A percentile compares a stretch with the other conserved stretches of the same genome.
These are phyloP conservation scores for Chytriomyces sp. DNA, from an alignment of 192 early-diverging fungal genomes.

Conservation along the genomic window DNA sequence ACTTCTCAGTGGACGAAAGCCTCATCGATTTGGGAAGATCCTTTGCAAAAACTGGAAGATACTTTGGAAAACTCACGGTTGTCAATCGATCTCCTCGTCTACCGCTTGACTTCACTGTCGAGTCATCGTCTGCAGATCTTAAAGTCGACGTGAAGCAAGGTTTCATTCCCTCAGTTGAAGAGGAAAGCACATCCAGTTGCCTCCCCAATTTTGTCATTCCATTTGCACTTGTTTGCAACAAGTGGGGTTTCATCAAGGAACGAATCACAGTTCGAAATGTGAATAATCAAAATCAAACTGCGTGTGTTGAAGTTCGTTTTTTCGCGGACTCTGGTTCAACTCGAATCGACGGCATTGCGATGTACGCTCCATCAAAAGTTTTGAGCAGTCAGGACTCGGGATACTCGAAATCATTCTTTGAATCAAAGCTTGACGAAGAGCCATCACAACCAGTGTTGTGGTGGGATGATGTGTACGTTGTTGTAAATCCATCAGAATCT, in stretches of 20 bases:
- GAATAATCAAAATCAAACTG: conserved; percentile 68
- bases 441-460: conserved; percentile 40
- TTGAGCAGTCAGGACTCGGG: conserved; percentile 9
- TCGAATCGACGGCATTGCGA: conserved; percentile 8
- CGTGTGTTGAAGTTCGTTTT: conserved; percentile 68
- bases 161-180: conserved; percentile 12
- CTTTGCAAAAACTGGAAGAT: conserved; percentile 49
- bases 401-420: conserved; percentile 24
- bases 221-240: conserved; percentile 60
- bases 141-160: conserved; percentile 13
- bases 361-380: conserved; percentile 16
- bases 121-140: conserved; percentile 1
- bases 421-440: conserved; percentile 21
- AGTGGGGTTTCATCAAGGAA: conserved; percentile 67
- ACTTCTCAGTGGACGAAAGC: conserved; percentile 67
- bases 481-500: conserved; percentile 4
- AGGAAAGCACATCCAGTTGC: conserved; percentile 2
- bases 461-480: conserved; percentile 64
- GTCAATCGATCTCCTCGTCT: conserved; percentile 72
- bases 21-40: conserved; percentile 73
- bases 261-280: conserved; percentile 70
- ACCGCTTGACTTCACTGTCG: conserved; percentile 63
- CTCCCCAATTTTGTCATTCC: conserved; percentile 44
- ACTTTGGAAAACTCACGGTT: conserved; percentile 69
- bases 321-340: conserved; percentile 69